Evolutionary conservation across 345 rosid species (phyloP).

Genomic region (Arabidopsis thaliana): DNA sequence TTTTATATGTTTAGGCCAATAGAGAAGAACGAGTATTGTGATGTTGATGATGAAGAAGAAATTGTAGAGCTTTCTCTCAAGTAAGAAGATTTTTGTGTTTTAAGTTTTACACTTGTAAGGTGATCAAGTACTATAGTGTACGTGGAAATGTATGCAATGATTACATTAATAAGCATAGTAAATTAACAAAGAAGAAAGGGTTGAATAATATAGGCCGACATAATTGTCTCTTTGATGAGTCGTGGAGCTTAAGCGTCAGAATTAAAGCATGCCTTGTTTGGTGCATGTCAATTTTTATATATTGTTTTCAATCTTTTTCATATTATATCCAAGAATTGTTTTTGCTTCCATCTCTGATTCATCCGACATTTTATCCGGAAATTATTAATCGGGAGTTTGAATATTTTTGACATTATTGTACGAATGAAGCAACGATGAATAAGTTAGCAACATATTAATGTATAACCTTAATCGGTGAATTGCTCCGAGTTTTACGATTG

Average conservation of each 20-base stretch:
- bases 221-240: slow-evolving; percentile 15
- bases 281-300: slow-evolving; percentile 20
- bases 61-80: slow-evolving; percentile 46
- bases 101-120: not conserved
- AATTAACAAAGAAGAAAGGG: slow-evolving; percentile 19
- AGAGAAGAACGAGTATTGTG: slow-evolving; percentile 74
- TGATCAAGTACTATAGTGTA: slow-evolving; percentile 3
- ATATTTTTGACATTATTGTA: not conserved
- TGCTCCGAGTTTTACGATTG: not conserved
- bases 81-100: slow-evolving; percentile 32
- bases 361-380: slow-evolving; percentile 19
- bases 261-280: slow-evolving; percentile 35
- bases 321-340: not conserved
- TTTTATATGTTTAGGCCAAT: slow-evolving; percentile 83
- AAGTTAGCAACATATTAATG: not conserved
- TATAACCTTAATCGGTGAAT: not conserved
- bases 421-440: slow-evolving; percentile 6
- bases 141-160: slow-evolving; percentile 27
- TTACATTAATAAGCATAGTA: slow-evolving; percentile 13
- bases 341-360: slow-evolving; percentile 10
- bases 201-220: slow-evolving; percentile 6
- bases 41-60: slow-evolving; percentile 71
- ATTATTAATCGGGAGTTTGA: slow-evolving; percentile 12
- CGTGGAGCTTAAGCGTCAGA: slow-evolving; percentile 32
- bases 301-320: not conserved